These are phyloP conservation scores for Cercospora beticola DNA, from an alignment of 2,329 filamentous ascomycete species.

Conservation along the genomic window DNA sequence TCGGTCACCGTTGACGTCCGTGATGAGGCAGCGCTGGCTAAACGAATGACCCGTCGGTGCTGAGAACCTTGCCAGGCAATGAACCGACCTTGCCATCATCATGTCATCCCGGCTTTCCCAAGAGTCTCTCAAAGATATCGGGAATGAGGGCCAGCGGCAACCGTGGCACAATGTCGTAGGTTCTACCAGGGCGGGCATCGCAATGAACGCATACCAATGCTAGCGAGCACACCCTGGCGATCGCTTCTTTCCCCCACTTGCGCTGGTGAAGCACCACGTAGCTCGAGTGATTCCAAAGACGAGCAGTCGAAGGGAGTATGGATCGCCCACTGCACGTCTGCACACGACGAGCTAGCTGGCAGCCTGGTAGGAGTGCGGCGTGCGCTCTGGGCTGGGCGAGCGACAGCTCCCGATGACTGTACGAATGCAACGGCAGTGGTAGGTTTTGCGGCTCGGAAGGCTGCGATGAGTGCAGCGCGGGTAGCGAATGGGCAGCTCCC, in stretches of 20 bases:
- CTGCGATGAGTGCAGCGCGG: constrained; percentile 1
- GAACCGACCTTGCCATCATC: background rate
- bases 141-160: constrained; percentile 2
- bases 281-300: background rate
- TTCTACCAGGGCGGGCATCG: constrained; percentile 4
- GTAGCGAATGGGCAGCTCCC: background rate
- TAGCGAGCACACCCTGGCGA: background rate
- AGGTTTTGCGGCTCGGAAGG: background rate
- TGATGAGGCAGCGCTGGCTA: background rate
- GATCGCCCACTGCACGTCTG: background rate
- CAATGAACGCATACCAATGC: background rate
- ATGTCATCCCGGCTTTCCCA: background rate
- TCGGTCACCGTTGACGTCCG: constrained; percentile 1
- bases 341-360: background rate
- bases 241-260: background rate
- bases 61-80: background rate
- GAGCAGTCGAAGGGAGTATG: background rate
- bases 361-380: background rate
- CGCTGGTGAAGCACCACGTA: background rate
- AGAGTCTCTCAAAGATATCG: background rate
- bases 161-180: constrained; percentile 18
- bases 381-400: background rate
- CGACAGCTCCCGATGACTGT: background rate
- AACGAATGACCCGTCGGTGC: background rate
- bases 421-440: background rate